Conservation (phyloP, 805 yeast genomes). For the Metschnikowia proteae region DNA sequence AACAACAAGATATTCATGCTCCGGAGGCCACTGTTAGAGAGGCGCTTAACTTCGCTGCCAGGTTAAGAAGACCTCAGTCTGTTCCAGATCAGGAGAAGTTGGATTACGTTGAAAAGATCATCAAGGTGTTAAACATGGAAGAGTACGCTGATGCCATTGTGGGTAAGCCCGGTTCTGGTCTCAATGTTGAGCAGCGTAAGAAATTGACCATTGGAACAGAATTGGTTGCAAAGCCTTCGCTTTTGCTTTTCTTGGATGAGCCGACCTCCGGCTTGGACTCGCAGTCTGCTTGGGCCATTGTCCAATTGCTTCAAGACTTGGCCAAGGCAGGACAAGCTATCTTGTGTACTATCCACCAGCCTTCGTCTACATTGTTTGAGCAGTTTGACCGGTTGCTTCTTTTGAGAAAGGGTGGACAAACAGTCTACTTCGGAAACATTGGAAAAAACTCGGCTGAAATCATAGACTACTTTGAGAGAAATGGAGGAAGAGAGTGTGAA, state of each 20-base stretch:
- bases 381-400: constrained; percentile 65
- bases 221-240: constrained; percentile 51
- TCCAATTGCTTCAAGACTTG: constrained; percentile 46
- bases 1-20: constrained; percentile 56
- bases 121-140: constrained; percentile 48
- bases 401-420: constrained; percentile 19
- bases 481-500: constrained; percentile 15
- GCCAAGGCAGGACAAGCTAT: constrained; percentile 56
- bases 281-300: constrained; percentile 56
- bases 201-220: constrained; percentile 54
- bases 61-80: constrained; percentile 41
- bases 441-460: constrained; percentile 14
- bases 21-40: constrained; percentile 51
- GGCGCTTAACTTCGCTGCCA: constrained; percentile 50
- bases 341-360: constrained; percentile 55
- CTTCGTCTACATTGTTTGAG: constrained; percentile 44
- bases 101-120: constrained; percentile 50
- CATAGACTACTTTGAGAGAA: constrained; percentile 11
- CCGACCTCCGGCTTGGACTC: constrained; percentile 40
- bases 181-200: constrained; percentile 54
- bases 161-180: constrained; percentile 45
- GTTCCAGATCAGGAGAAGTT: constrained; percentile 44
- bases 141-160: constrained; percentile 52
- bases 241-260: constrained; percentile 46
- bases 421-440: constrained; percentile 19